Evolutionary conservation across 2,329 filamentous ascomycete species (phyloP).

Genomic region (Talaromyces sp.): DNA sequence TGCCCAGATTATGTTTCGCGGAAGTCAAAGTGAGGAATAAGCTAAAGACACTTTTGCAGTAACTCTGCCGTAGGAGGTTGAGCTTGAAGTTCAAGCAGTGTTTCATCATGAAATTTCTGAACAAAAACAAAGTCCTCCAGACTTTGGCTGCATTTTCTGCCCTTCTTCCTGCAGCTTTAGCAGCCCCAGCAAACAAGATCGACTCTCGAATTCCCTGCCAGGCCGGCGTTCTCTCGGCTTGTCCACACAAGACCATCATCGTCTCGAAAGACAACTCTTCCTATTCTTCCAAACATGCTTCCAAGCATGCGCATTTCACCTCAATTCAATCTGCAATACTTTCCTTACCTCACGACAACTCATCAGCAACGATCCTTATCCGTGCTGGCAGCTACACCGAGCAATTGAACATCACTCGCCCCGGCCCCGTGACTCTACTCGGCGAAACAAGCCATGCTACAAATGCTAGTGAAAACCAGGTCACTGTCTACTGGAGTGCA

Average conservation of each 20-base stretch:
- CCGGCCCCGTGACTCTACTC: slow-evolving; percentile 58
- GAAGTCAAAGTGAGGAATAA: background rate
- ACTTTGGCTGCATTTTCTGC: background rate
- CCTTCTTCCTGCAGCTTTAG: background rate
- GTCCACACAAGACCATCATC: slow-evolving; percentile 28
- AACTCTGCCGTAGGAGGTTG: background rate
- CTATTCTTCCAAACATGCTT: slow-evolving; percentile 16
- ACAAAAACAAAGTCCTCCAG: background rate
- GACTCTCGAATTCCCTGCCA: slow-evolving; percentile 26
- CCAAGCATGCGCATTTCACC: slow-evolving; percentile 26
- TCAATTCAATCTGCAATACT: slow-evolving; percentile 49
- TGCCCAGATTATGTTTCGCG: background rate
- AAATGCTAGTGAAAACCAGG: slow-evolving; percentile 47
- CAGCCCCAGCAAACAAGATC: background rate
- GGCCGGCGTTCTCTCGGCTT: slow-evolving; percentile 21
- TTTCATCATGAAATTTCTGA: background rate
- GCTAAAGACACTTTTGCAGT: background rate
- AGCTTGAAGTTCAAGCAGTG: background rate
- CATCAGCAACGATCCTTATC: slow-evolving; percentile 56
- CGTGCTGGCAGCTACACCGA: slow-evolving; percentile 60
- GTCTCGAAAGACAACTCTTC: slow-evolving; percentile 23
- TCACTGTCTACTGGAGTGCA: slow-evolving; percentile 58
- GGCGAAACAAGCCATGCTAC: slow-evolving; percentile 54
- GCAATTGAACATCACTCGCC: slow-evolving; percentile 63
- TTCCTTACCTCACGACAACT: slow-evolving; percentile 45